phyloP scores from a whole-genome alignment of 306 rosid species.

The Rubus idaeus region DNA sequence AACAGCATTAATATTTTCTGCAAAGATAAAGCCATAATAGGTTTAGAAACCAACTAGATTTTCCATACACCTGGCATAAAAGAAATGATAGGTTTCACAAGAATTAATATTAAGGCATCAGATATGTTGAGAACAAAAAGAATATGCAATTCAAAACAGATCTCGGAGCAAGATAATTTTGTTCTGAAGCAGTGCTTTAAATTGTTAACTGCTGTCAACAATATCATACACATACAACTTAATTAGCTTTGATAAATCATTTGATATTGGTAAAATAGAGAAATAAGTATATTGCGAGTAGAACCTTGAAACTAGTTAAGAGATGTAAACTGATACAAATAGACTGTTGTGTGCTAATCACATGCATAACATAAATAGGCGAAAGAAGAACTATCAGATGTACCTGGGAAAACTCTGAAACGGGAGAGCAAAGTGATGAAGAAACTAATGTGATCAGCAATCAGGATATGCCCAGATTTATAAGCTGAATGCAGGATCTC shows the following conservation, averaged over 20 bases:
- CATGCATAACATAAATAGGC: constrained; percentile 1
- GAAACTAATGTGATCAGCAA: constrained; percentile 65
- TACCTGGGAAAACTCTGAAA: constrained; percentile 67
- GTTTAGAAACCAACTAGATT: constrained; percentile 10
- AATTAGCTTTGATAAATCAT: neutral
- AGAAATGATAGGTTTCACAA: neutral
- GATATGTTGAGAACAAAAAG: neutral
- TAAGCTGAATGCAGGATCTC: constrained; percentile 74
- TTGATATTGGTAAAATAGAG: neutral
- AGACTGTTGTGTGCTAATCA: neutral
- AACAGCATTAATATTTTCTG: constrained; percentile 46
- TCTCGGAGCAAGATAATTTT: neutral
- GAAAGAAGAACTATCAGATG: constrained; percentile 20
- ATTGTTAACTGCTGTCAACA: neutral
- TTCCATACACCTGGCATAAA: neutral
- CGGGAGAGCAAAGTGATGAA: constrained; percentile 58
- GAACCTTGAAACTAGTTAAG: neutral
- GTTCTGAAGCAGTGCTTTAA: neutral
- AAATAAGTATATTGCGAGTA: neutral
- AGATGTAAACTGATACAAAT: neutral
- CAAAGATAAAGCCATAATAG: constrained; percentile 21
- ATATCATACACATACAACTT: neutral
- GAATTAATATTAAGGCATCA: neutral
- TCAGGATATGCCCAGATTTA: constrained; percentile 49
- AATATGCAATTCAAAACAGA: neutral